Conservation (phyloP, 176 grass and related monocot genomes). For the Aegilops bicornis region DNA sequence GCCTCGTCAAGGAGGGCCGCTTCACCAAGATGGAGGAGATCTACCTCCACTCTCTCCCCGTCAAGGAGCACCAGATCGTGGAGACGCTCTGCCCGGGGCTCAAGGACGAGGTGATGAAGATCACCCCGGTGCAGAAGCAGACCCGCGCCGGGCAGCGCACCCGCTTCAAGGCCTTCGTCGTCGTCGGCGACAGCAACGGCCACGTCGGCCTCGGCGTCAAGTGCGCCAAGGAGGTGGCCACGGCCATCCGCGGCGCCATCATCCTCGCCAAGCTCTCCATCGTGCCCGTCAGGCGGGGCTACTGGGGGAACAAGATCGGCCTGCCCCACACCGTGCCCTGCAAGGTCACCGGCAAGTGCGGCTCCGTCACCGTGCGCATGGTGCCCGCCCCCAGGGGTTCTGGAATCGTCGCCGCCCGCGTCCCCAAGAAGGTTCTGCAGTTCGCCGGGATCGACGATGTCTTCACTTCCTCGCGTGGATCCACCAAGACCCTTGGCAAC, state of each 20-base stretch:
- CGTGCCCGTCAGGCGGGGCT: conserved; percentile 68
- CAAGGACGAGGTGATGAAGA: conserved; percentile 99
- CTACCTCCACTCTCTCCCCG: conserved; percentile 85
- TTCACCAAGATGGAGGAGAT: conserved; percentile 69
- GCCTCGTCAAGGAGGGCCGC: conserved; percentile 62
- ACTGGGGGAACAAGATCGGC: conserved; percentile 94
- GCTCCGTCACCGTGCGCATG: conserved; percentile 82
- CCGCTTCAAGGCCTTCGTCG: conserved; percentile 89
- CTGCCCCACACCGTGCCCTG: conserved; percentile 82
- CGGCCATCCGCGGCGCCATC: conserved; percentile 85
- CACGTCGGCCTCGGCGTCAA: conserved; percentile 89
- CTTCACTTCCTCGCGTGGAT: conserved; percentile 82
- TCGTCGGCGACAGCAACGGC: conserved; percentile 78
- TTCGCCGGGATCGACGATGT: conserved; percentile 90
- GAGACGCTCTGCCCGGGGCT: conserved; percentile 50
- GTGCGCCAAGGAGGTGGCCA: conserved; percentile 93
- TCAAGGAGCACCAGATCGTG: conserved; percentile 92
- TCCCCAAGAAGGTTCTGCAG: conserved; percentile 92
- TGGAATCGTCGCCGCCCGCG: conserved; percentile 74
- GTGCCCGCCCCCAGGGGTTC: conserved; percentile 81
- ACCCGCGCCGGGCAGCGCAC: conserved; percentile 91
- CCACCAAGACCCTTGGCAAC: conserved; percentile 94
- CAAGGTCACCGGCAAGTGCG: conserved; percentile 92
- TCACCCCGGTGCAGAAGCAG: conserved; percentile 87
- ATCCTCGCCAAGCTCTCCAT: conserved; percentile 87